Evolutionary conservation across 164 flowering plant genomes (phyloP).

Genomic region (Nymphaea thermarum): DNA sequence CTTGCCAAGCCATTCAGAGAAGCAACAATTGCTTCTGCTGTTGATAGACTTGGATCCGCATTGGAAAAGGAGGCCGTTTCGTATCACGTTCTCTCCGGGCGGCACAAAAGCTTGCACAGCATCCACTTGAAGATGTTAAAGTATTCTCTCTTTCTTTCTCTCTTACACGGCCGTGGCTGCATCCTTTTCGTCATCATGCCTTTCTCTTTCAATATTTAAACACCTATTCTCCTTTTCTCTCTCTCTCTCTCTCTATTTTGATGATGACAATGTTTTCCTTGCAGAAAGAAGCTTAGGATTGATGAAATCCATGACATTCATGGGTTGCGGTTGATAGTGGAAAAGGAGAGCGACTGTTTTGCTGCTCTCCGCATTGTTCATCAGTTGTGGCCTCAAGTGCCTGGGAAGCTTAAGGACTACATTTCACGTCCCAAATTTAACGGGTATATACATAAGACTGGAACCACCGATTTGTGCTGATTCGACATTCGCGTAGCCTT

Average conservation of each 20-base stretch:
- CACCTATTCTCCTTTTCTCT: no score
- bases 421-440: slow-evolving; percentile 67
- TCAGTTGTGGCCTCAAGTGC: slow-evolving; percentile 69
- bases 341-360: slow-evolving; percentile 76
- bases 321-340: slow-evolving; percentile 79
- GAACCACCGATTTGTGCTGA: not conserved
- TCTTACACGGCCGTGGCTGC: no score
- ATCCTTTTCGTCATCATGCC: no score
- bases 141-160: slow-evolving; percentile 22
- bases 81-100: slow-evolving; percentile 50
- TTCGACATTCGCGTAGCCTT: not conserved
- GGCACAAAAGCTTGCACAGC: slow-evolving; percentile 94
- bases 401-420: slow-evolving; percentile 86
- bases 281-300: slow-evolving; percentile 80
- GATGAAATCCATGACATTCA: slow-evolving; percentile 92
- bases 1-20: slow-evolving; percentile 59
- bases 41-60: slow-evolving; percentile 55
- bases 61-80: slow-evolving; percentile 47
- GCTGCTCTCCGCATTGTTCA: slow-evolving; percentile 59
- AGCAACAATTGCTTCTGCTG: slow-evolving; percentile 54
- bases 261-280: slow-evolving; percentile 4
- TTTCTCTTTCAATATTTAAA: no score
- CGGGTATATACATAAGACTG: slow-evolving; percentile 42
- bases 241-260: not conserved
- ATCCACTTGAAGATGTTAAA: slow-evolving; percentile 78